A percentile compares a stretch with the other conserved stretches of the same genome.
Evolutionary conservation across 768 basidiomycete species (phyloP).

Genomic region (Boletus fagicola): DNA sequence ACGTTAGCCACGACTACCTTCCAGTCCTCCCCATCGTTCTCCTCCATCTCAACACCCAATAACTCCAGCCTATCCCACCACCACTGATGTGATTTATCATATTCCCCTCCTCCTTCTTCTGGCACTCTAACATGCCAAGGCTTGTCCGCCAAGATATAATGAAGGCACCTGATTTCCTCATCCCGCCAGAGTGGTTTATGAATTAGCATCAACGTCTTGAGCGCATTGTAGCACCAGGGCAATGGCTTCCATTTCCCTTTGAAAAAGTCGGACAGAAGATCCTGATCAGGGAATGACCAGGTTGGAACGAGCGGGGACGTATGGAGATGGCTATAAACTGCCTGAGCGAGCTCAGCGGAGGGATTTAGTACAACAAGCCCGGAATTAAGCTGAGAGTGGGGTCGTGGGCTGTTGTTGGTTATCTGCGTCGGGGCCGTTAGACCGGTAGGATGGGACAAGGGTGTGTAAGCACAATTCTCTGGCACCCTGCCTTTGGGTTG

Average conservation of each 20-base stretch:
- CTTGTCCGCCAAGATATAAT: conserved; percentile 85
- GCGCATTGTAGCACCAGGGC: conserved; percentile 87
- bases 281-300: conserved; percentile 89
- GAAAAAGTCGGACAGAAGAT: conserved; percentile 81
- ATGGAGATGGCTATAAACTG: conserved; percentile 44
- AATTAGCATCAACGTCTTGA: conserved; percentile 76
- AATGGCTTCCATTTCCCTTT: conserved; percentile 74
- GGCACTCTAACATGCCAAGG: conserved; percentile 68
- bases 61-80: conserved; percentile 73
- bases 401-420: conserved; percentile 54
- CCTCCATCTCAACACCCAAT: conserved; percentile 42
- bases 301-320: conserved; percentile 51
- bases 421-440: conserved; percentile 44
- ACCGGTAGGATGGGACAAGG: conserved; percentile 45
- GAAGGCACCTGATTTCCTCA: conserved; percentile 79
- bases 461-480: conserved; percentile 84
- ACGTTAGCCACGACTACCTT: conserved; percentile 52
- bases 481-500: conserved; percentile 62
- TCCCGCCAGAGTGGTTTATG: conserved; percentile 83
- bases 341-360: conserved; percentile 51
- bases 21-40: conserved; percentile 47
- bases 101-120: conserved; percentile 42
- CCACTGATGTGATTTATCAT: conserved; percentile 60
- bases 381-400: conserved; percentile 84
- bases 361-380: conserved; percentile 87